Conservation (phyloP, 2,329 filamentous ascomycete genomes). For the Trichothecium sympodiale region DNA sequence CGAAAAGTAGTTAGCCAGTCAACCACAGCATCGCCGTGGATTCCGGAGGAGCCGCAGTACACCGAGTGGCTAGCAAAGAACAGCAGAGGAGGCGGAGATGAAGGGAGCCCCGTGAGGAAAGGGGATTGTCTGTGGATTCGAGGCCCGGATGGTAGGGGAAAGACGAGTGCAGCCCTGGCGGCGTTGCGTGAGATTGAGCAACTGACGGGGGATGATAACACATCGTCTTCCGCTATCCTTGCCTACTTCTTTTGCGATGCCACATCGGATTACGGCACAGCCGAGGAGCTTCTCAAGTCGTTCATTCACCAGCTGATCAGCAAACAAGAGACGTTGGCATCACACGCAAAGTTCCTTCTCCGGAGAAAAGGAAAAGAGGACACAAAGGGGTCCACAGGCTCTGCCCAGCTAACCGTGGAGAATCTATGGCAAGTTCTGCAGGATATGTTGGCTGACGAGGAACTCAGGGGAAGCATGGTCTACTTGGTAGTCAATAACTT, state of each 20-base stretch:
- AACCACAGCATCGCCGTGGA: slow-evolving; percentile 25
- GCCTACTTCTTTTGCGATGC: slow-evolving; percentile 31
- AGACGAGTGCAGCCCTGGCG: slow-evolving; percentile 27
- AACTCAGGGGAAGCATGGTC: slow-evolving; percentile 21
- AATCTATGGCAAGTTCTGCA: slow-evolving; percentile 29
- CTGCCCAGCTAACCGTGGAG: slow-evolving; percentile 22
- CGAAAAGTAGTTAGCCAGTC: slow-evolving; percentile 16
- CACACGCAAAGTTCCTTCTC: slow-evolving; percentile 23
- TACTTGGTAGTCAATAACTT: slow-evolving; percentile 31
- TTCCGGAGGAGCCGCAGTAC: slow-evolving; percentile 24
- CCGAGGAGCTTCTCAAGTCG: slow-evolving; percentile 29
- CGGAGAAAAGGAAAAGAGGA: slow-evolving; percentile 19
- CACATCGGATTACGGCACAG: slow-evolving; percentile 22
- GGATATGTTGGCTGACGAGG: slow-evolving; percentile 26
- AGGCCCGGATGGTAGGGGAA: slow-evolving; percentile 29
- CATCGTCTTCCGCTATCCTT: slow-evolving; percentile 15
- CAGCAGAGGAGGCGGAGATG: slow-evolving; percentile 1
- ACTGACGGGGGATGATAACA: slow-evolving; percentile 11
- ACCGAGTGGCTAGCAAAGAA: slow-evolving; percentile 20
- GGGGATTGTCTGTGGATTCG: slow-evolving; percentile 27
- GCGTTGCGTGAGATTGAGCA: slow-evolving; percentile 24
- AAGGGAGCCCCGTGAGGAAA: neutral
- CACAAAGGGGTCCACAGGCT: slow-evolving; percentile 8
- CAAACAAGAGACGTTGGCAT: slow-evolving; percentile 19
- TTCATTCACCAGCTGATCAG: slow-evolving; percentile 25